phyloP scores from a whole-genome alignment of 805 yeast species.

The Lipomyces kockii region DNA sequence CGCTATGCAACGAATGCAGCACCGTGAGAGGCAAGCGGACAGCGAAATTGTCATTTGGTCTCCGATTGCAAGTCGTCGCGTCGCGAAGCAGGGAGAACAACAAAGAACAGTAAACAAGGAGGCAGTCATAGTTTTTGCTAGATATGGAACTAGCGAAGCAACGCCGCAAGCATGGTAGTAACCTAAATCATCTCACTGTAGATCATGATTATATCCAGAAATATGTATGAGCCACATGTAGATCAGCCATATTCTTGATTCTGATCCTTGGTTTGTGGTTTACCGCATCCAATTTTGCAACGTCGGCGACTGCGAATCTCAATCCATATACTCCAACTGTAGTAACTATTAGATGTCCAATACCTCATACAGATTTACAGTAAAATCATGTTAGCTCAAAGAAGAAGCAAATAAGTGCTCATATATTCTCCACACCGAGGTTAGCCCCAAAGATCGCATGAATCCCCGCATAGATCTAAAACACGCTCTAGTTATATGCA shows the following conservation, averaged over 20 bases:
- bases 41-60: too few species aligned
- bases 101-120: neutral
- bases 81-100: neutral
- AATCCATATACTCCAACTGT: too few species aligned
- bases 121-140: neutral
- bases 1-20: too few species aligned
- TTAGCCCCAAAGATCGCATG: too few species aligned
- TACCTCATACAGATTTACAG: too few species aligned
- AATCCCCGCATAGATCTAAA: neutral
- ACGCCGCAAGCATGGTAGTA: neutral
- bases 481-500: neutral
- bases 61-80: neutral
- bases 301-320: neutral
- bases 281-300: too few species aligned
- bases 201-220: neutral
- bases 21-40: neutral
- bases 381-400: too few species aligned
- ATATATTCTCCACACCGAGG: neutral
- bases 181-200: neutral
- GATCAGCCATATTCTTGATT: neutral
- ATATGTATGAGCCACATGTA: neutral
- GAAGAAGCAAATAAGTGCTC: neutral
- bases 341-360: too few species aligned
- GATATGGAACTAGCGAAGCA: neutral
- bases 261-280: too few species aligned